Evolutionary conservation across 2,329 filamentous ascomycete genomes (phyloP), one percentile per base, ranked within the genome.

Genomic region (Fonsecaea multimorphosa): DNA sequence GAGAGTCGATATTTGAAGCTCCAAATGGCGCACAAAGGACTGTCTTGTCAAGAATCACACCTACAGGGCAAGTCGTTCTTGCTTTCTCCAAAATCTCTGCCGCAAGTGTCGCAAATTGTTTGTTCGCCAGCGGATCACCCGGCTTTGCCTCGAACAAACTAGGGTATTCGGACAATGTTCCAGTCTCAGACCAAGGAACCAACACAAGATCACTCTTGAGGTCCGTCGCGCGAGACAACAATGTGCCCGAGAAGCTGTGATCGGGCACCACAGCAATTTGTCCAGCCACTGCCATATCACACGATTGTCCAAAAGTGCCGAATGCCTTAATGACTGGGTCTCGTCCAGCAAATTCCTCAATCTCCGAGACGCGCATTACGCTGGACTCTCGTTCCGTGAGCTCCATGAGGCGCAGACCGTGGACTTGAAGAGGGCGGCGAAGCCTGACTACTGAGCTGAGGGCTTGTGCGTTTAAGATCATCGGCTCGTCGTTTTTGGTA

Each of bases 251-350:
- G 74, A 92, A 97, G 0, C 89, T 89, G 11, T 85, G 82, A 62
- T 93, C 88, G 0, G 93, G 92, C 0, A 93, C 88, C 55, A 97
- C 87, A 0, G 91, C 88, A 1, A 96, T 89, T 65, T 89, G 90
- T 3, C 92, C 92, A 3, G 91, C 92, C 16, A 94, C 89, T 0
- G 92, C 88, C 1, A 97, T 84, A 68, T 93, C 91, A 74, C 95
- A 88, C 46, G 97, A 86, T 68, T 91, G 90, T 1, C 92, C 92
- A 72, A 97, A 93, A 0, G 92, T 92, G 55, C 91, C 87, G 84
- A 97, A 97, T 0, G 92, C 91, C 75, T 96, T 97, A 61, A 97
- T 87, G 3, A 98, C 89, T 0, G 94, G 92, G 73, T 98, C 94
- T 72, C 86, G 85, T 6, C 85, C 83, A 29, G 86, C 86, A 67